Percentiles rank a stretch among this genome's conserved stretches.
phyloP scores from a whole-genome alignment of 345 rosid species.

The Sonneratia caseolaris region DNA sequence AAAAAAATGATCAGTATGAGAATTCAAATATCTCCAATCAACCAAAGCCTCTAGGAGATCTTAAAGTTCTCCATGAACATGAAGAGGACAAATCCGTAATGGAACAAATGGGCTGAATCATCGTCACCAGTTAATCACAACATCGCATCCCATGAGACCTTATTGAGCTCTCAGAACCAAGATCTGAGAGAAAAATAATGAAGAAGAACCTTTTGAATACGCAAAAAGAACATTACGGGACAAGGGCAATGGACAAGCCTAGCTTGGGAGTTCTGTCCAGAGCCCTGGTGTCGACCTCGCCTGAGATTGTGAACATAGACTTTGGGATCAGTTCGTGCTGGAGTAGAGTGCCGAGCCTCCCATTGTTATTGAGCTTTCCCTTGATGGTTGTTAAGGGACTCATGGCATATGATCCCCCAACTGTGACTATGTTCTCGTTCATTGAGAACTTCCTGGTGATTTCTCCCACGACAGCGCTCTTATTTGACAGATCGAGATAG shows the following conservation, averaged over 20 bases:
- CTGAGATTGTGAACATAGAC: slow-evolving; percentile 67
- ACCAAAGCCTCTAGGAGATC: not conserved
- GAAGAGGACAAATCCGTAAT: not conserved
- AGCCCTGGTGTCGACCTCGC: slow-evolving; percentile 80
- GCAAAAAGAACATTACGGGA: slow-evolving; percentile 33
- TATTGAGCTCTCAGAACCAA: slow-evolving; percentile 2
- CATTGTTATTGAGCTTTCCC: slow-evolving; percentile 79
- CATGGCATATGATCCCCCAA: slow-evolving; percentile 68
- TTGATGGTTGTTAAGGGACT: slow-evolving; percentile 65
- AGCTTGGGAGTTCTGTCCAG: slow-evolving; percentile 76
- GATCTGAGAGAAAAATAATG: slow-evolving; percentile 3
- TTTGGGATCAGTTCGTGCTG: slow-evolving; percentile 83
- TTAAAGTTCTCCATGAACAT: not conserved
- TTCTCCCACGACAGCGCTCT: slow-evolving; percentile 66
- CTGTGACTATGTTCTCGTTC: slow-evolving; percentile 73
- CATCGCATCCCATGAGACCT: not conserved
- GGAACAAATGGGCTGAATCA: not conserved
- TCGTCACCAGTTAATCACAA: not conserved
- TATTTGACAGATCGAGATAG: slow-evolving; percentile 50
- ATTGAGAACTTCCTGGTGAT: slow-evolving; percentile 68
- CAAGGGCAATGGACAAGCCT: slow-evolving; percentile 72
- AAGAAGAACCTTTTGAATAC: not conserved
- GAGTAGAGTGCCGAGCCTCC: slow-evolving; percentile 67
- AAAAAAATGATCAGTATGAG: not conserved
- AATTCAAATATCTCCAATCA: not conserved